Conservation (phyloP, 768 basidiomycete genomes). For the Auricularia sp. region DNA sequence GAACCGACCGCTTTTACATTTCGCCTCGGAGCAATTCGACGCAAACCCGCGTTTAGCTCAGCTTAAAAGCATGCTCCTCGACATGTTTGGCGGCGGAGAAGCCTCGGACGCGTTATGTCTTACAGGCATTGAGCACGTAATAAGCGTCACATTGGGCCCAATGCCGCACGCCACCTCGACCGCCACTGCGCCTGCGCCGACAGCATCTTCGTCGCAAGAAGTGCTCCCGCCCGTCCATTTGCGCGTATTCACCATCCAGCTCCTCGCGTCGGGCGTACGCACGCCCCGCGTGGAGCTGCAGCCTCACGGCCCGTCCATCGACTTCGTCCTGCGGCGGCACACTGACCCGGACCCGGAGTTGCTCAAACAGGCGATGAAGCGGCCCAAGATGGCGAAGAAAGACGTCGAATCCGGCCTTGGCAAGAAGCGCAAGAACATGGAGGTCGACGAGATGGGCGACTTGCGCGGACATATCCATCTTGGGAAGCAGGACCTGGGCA, state of each 20-base stretch:
- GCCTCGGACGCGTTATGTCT: slow-evolving; percentile 76
- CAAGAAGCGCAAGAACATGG: slow-evolving; percentile 90
- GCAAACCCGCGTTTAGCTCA: slow-evolving; percentile 87
- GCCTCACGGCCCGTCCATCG: slow-evolving; percentile 87
- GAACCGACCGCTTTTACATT: slow-evolving; percentile 87
- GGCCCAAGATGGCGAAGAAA: slow-evolving; percentile 81
- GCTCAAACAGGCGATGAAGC: slow-evolving; percentile 68
- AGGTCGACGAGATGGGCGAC: slow-evolving; percentile 98
- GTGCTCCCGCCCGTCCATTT: slow-evolving; percentile 77
- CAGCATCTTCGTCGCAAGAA: slow-evolving; percentile 9
- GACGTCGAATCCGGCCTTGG: slow-evolving; percentile 80
- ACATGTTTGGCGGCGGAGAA: slow-evolving; percentile 81
- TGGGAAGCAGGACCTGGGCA: slow-evolving; percentile 76
- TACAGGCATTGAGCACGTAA: slow-evolving; percentile 76
- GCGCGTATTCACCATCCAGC: slow-evolving; percentile 69
- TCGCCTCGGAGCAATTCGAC: slow-evolving; percentile 91
- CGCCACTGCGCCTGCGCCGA: slow-evolving; percentile 21
- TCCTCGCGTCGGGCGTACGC: slow-evolving; percentile 67
- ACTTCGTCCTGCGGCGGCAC: slow-evolving; percentile 68
- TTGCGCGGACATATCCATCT: slow-evolving; percentile 84
- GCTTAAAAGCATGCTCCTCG: slow-evolving; percentile 83
- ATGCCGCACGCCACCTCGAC: slow-evolving; percentile 46
- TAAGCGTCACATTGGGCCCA: slow-evolving; percentile 69
- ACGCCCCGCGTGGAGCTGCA: slow-evolving; percentile 73
- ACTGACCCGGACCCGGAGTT: slow-evolving; percentile 68